phyloP scores from a whole-genome alignment of 1,284 basidiomycete genomes.

The Marasmius tenuissimus region DNA sequence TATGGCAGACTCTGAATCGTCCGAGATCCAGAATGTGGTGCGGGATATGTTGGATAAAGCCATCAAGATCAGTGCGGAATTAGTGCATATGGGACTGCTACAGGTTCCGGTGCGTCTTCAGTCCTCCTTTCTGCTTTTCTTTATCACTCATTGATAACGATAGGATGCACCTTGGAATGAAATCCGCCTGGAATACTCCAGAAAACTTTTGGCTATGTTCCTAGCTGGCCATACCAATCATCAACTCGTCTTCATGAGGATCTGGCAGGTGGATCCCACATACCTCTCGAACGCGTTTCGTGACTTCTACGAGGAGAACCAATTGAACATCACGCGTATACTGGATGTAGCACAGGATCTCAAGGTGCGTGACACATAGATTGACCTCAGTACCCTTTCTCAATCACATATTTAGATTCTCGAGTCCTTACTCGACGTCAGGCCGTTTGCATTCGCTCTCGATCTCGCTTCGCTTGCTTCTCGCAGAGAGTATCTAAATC shows the following conservation, averaged over 20 bases:
- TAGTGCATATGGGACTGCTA: slow-evolving; percentile 91
- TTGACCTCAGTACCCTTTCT: not conserved
- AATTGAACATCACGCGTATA: slow-evolving; percentile 91
- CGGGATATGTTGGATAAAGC: slow-evolving; percentile 92
- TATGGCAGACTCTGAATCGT: slow-evolving; percentile 68
- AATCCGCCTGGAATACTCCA: slow-evolving; percentile 84
- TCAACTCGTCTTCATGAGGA: slow-evolving; percentile 94
- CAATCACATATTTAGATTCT: slow-evolving; percentile 62
- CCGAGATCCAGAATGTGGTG: slow-evolving; percentile 73
- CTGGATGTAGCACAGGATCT: slow-evolving; percentile 95
- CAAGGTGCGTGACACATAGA: slow-evolving; percentile 56
- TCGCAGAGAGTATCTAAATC: slow-evolving; percentile 89
- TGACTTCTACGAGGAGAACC: slow-evolving; percentile 91
- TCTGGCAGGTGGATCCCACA: slow-evolving; percentile 88
- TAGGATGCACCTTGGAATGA: slow-evolving; percentile 85
- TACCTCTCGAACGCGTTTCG: slow-evolving; percentile 87
- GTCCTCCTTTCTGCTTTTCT: not conserved
- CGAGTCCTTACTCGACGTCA: slow-evolving; percentile 84
- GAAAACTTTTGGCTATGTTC: slow-evolving; percentile 88
- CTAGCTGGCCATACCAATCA: slow-evolving; percentile 91
- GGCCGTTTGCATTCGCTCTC: slow-evolving; percentile 85
- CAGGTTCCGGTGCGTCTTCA: slow-evolving; percentile 76
- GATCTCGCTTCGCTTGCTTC: slow-evolving; percentile 95
- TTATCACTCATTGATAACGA: not conserved
- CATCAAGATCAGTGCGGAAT: slow-evolving; percentile 89